These are phyloP conservation scores for Clonostachys solani DNA, from an alignment of 2,329 filamentous ascomycete genomes.

Conservation along the genomic window DNA sequence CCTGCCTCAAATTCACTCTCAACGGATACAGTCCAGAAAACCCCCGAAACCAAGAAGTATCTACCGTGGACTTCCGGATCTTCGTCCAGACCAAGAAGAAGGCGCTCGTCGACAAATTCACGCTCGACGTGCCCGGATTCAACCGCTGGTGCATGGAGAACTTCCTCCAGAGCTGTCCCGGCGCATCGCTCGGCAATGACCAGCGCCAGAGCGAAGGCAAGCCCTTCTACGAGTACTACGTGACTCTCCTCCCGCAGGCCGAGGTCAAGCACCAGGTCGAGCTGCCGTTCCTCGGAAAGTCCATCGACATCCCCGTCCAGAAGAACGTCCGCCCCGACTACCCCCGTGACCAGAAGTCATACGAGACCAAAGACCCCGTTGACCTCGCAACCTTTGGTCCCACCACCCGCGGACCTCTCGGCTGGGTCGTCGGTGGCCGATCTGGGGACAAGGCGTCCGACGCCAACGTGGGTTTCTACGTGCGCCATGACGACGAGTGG, in stretches of 20 bases:
- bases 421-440: conserved; percentile 14
- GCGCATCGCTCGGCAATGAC: conserved; percentile 29
- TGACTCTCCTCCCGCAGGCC: conserved; percentile 10
- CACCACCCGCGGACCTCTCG: conserved; percentile 11
- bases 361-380: conserved; percentile 6
- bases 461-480: conserved; percentile 35
- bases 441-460: conserved; percentile 31
- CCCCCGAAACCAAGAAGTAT: conserved; percentile 29
- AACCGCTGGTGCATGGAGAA: conserved; percentile 28
- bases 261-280: conserved; percentile 14
- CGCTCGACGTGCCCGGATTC: conserved; percentile 20
- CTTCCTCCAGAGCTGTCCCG: conserved; percentile 33
- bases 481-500: conserved; percentile 31
- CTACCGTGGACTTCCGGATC: conserved; percentile 38
- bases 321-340: conserved; percentile 9
- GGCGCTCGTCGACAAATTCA: conserved; percentile 14
- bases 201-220: conserved; percentile 23
- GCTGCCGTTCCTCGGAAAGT: conserved; percentile 10
- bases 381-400: conserved; percentile 8
- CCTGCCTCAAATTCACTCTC: conserved; percentile 14
- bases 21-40: conserved; percentile 15
- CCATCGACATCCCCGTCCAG: conserved; percentile 12
- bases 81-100: conserved; percentile 31
- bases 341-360: conserved; percentile 4
- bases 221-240: conserved; percentile 5